Conservation (phyloP, 768 basidiomycete genomes). For the Kwoniella europaea region DNA sequence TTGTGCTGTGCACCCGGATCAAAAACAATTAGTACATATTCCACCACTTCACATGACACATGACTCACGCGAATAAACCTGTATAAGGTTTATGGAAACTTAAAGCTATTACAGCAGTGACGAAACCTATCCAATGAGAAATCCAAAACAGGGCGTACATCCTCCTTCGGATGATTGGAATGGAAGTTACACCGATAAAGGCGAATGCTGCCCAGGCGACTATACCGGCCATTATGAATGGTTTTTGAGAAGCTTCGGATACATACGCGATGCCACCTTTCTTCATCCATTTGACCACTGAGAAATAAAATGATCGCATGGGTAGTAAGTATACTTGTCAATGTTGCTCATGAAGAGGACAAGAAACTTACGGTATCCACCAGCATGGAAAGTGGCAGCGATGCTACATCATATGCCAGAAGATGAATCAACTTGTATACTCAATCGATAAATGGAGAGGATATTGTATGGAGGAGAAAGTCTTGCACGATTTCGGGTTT, state of each 20-base stretch:
- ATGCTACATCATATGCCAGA: slow-evolving; percentile 3
- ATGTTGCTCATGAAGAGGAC: too few relatives aligned
- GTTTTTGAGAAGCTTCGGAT: slow-evolving; percentile 3
- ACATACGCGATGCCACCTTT: slow-evolving; percentile 18
- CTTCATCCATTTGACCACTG: slow-evolving; percentile 43
- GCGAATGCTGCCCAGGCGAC: slow-evolving; percentile 65
- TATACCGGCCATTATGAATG: slow-evolving; percentile 19
- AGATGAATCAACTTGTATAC: background rate
- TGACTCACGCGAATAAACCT: slow-evolving; percentile 59
- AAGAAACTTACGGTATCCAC: slow-evolving; percentile 41
- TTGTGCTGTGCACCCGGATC: too few relatives aligned
- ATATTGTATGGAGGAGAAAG: too few relatives aligned
- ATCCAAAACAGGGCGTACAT: slow-evolving; percentile 70
- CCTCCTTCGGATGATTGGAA: slow-evolving; percentile 64
- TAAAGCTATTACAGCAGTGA: slow-evolving; percentile 64
- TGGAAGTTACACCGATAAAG: slow-evolving; percentile 69
- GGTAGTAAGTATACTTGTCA: background rate
- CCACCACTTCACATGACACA: too few relatives aligned
- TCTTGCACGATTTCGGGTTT: too few relatives aligned
- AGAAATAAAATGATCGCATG: too few relatives aligned
- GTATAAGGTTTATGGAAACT: slow-evolving; percentile 65
- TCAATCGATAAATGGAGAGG: background rate
- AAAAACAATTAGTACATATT: too few relatives aligned
- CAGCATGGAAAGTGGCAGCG: slow-evolving; percentile 44
- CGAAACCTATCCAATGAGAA: slow-evolving; percentile 67